Base-by-base conservation (phyloP, 2,329 filamentous ascomycete genomes). In the Chaetomiaceae sp. region DNA sequence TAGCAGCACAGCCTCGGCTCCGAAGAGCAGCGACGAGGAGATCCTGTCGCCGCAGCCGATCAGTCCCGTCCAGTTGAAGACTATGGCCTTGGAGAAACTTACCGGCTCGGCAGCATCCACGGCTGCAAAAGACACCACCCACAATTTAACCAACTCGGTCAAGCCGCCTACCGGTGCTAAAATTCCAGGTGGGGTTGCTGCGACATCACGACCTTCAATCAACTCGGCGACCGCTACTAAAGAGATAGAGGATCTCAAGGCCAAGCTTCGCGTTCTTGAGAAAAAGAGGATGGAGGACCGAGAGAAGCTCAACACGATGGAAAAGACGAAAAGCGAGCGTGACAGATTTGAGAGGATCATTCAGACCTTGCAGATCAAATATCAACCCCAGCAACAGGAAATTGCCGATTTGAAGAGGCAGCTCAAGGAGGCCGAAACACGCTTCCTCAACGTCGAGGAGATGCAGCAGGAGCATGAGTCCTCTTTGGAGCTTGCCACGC, bases 331-430 rank as follows among this genome's bases (percentile, higher is more conserved):
- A 65, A 77, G 81, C 16, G 89, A 95, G 63, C 79, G 84, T 25
- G 87, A 92, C 64, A 86, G 86, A 59, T 90, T 87, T 58, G 88
- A 95, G 67, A 77, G 71, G 5, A 90, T 97, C 58, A 91, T 96
- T 44, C 87, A 95, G 65, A 96, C 95, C 64, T 74, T 99, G 42
- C 90, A 96, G 66, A 78, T 83, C 34, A 97, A 96, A 69, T 90
- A 90, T 58, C 89, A 95, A 64, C 83, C 88, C 0, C 86, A 92
- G 53, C 86, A 91, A 58, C 82, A 88, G 61, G 92, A 97, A 64
- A 84, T 89, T 56, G 74, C 74, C 0, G 86, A 92, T 14, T 71
- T 96, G 23, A 85, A 87, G 58, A 89, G 87, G 65, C 79, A 87
- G 63, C 68, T 95, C 38, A 90, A 90, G 63, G 88, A 95, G 61